Evolutionary conservation across 495 filamentous ascomycete genomes (phyloP).

Genomic region (Xylaria intraflava): DNA sequence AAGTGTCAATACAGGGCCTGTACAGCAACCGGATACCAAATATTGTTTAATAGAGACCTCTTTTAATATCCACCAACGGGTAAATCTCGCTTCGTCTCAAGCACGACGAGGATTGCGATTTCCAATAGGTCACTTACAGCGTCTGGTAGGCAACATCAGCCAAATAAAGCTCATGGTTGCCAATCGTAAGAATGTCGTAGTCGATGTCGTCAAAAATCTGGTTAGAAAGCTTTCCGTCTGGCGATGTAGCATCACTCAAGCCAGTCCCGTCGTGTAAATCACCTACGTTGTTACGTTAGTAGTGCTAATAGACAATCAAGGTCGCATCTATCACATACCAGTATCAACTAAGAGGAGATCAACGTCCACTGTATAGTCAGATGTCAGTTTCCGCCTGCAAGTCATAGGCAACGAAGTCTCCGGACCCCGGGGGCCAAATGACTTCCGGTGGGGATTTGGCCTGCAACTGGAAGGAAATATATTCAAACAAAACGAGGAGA

Average conservation of each 20-base stretch:
- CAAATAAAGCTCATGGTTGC: constrained; percentile 81
- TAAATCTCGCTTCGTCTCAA: neutral
- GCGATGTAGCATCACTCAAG: constrained; percentile 71
- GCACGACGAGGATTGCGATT: neutral
- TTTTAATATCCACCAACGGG: neutral
- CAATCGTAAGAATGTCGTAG: constrained; percentile 37
- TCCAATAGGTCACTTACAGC: constrained; percentile 11
- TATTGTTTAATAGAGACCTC: too few species aligned
- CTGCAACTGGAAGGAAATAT: neutral
- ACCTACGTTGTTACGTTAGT: constrained; percentile 26
- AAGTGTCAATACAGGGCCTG: neutral
- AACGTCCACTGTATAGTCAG: constrained; percentile 36
- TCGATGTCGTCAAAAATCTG: constrained; percentile 62
- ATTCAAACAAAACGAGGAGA: neutral
- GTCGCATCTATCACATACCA: constrained; percentile 37
- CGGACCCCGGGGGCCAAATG: too few species aligned
- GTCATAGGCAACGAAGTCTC: neutral
- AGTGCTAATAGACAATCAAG: too few species aligned
- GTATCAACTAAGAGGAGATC: constrained; percentile 79
- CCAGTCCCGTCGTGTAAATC: constrained; percentile 63
- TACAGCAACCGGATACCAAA: neutral
- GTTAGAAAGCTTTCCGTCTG: constrained; percentile 65
- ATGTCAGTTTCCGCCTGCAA: neutral
- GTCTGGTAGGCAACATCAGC: constrained; percentile 32
- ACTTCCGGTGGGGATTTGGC: neutral